phyloP scores from a whole-genome alignment of 2,329 filamentous ascomycete genomes.

The Scedosporium apiospermum region DNA sequence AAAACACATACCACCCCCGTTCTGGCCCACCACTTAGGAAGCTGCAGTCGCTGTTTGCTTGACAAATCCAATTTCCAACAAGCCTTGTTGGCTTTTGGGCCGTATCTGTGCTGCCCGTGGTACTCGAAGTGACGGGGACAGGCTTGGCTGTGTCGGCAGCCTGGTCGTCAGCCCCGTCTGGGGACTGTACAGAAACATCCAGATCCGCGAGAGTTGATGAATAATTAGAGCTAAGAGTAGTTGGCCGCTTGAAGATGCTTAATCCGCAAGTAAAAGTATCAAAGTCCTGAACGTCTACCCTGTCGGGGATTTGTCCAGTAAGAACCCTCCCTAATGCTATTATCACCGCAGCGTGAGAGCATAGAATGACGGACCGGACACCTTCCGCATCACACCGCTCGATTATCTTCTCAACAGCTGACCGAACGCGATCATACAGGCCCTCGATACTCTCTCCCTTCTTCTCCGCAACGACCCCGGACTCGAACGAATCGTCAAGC shows the following conservation, averaged over 20 bases:
- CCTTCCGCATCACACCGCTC: constrained; percentile 60
- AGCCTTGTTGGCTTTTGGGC: not conserved
- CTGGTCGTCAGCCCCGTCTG: not conserved
- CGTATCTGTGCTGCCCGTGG: not conserved
- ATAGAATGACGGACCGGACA: constrained; percentile 65
- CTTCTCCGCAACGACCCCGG: constrained; percentile 54
- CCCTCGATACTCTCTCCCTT: constrained; percentile 72
- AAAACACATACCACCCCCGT: constrained; percentile 62
- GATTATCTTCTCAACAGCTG: constrained; percentile 61
- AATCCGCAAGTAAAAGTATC: constrained; percentile 74
- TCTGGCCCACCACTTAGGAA: constrained; percentile 75
- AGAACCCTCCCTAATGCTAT: constrained; percentile 78
- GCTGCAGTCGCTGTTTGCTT: constrained; percentile 72
- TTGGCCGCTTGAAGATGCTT: constrained; percentile 30
- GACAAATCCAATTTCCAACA: constrained; percentile 70
- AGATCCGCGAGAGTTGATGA: not conserved
- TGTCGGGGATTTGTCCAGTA: constrained; percentile 67
- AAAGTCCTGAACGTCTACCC: constrained; percentile 69
- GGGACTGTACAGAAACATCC: not conserved
- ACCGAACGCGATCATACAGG: constrained; percentile 71
- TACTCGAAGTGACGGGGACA: not conserved
- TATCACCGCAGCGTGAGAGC: constrained; percentile 81
- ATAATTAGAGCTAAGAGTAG: not conserved
- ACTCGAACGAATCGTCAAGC: constrained; percentile 46
- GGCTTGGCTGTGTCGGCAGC: not conserved